These are phyloP conservation scores for Aspergillus piperis DNA, from an alignment of 2,329 filamentous ascomycete species.

Conservation along the genomic window DNA sequence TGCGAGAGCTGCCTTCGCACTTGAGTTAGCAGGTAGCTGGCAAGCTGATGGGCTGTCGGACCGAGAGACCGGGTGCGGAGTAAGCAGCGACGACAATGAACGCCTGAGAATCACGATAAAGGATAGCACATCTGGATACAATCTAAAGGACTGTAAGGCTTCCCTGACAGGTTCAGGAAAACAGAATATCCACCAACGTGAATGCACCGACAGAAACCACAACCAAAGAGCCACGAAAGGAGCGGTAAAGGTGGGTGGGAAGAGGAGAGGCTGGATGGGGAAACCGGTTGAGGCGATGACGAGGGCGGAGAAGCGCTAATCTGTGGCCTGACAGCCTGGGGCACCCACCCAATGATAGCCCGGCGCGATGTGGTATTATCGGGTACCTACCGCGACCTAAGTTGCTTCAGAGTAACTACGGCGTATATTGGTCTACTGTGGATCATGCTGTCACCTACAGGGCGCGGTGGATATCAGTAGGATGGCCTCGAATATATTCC, in stretches of 20 bases:
- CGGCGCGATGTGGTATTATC: neutral
- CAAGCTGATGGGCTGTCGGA: slow-evolving; percentile 6
- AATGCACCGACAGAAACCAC: neutral
- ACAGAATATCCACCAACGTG: neutral
- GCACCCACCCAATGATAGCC: slow-evolving; percentile 17
- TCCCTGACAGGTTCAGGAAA: neutral
- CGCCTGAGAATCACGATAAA: slow-evolving; percentile 5
- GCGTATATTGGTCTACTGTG: neutral
- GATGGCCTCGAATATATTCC: neutral
- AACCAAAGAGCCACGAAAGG: slow-evolving; percentile 3
- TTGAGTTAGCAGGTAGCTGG: neutral
- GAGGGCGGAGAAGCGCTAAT: slow-evolving; percentile 31
- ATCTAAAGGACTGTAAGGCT: neutral
- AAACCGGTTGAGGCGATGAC: slow-evolving; percentile 28
- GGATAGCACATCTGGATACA: neutral
- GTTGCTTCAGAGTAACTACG: neutral
- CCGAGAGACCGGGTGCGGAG: slow-evolving; percentile 16
- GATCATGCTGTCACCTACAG: neutral
- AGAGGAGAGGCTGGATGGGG: slow-evolving; percentile 4
- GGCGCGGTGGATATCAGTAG: neutral
- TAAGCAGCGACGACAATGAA: slow-evolving; percentile 14
- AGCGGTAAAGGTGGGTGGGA: slow-evolving; percentile 2
- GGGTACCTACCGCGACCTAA: neutral
- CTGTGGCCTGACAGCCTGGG: slow-evolving; percentile 24
- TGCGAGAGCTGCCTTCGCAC: neutral